Conservation (phyloP, 2,329 filamentous ascomycete species). For the Orbilia ellipsospora region DNA sequence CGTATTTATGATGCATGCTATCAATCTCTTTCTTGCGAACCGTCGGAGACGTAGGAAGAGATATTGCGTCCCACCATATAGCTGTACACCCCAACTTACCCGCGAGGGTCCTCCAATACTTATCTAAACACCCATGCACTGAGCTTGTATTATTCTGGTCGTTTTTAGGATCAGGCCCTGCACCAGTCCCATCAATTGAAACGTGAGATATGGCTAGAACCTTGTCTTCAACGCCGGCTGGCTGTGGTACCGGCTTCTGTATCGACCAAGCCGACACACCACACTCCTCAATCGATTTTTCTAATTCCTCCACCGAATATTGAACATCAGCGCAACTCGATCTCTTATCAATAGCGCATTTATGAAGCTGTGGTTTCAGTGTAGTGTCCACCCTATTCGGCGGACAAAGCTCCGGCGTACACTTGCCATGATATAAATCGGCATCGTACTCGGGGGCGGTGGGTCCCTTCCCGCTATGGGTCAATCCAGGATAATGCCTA, state of each 20-base stretch:
- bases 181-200: too few species aligned
- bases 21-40: constrained; percentile 55
- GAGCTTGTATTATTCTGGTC: constrained; percentile 32
- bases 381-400: constrained; percentile 12
- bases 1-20: constrained; percentile 60
- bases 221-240: too few species aligned
- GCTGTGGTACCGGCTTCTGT: too few species aligned
- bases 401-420: constrained; percentile 15
- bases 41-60: constrained; percentile 55
- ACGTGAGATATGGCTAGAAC: too few species aligned
- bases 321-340: neutral
- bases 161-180: neutral
- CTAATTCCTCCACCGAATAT: constrained; percentile 11
- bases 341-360: constrained; percentile 3
- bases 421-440: constrained; percentile 15
- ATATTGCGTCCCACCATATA: constrained; percentile 61
- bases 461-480: neutral
- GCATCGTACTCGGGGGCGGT: constrained; percentile 2
- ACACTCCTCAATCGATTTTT: constrained; percentile 3
- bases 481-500: neutral
- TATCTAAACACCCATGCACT: constrained; percentile 59
- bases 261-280: constrained; percentile 25
- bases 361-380: constrained; percentile 16
- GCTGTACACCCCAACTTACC: constrained; percentile 53
- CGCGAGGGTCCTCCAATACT: constrained; percentile 56